phyloP scores from a whole-genome alignment of 306 rosid species.

The Glycyrrhiza uralensis region DNA sequence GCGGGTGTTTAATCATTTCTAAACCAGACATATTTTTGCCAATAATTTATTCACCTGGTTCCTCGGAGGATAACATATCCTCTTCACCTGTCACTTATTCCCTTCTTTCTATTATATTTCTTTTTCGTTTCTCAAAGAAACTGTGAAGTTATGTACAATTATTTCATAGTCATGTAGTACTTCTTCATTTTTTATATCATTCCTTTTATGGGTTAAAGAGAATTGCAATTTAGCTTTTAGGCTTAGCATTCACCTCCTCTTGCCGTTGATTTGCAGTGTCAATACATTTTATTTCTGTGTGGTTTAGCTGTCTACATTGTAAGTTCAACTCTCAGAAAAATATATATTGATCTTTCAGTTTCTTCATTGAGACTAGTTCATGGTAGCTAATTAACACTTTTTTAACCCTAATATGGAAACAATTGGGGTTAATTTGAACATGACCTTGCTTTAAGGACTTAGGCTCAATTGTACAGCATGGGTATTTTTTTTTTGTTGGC shows the following conservation, averaged over 20 bases:
- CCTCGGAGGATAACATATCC: not conserved
- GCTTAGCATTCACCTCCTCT: not conserved
- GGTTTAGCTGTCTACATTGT: slow-evolving; percentile 17
- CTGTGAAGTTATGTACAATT: not conserved
- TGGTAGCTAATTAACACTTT: not conserved
- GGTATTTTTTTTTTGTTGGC: not conserved
- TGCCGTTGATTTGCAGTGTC: not conserved
- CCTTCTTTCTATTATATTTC: not conserved
- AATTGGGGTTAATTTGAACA: not conserved
- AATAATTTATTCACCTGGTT: not conserved
- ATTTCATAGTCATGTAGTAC: slow-evolving; percentile 2
- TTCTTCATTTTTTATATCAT: not conserved
- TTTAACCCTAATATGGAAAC: not conserved
- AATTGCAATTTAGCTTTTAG: slow-evolving; percentile 1
- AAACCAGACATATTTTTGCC: not conserved
- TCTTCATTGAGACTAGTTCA: not conserved
- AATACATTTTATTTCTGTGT: not conserved
- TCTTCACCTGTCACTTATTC: not conserved
- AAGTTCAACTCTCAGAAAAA: not conserved
- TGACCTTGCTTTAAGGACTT: not conserved
- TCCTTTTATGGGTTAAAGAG: not conserved
- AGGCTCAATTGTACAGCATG: not conserved
- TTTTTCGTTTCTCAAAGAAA: not conserved
- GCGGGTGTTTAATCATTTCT: not conserved
- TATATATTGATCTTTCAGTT: not conserved